Evolutionary conservation across 2,329 filamentous ascomycete species (phyloP).

Genomic region (Microsporum ferrugineum): DNA sequence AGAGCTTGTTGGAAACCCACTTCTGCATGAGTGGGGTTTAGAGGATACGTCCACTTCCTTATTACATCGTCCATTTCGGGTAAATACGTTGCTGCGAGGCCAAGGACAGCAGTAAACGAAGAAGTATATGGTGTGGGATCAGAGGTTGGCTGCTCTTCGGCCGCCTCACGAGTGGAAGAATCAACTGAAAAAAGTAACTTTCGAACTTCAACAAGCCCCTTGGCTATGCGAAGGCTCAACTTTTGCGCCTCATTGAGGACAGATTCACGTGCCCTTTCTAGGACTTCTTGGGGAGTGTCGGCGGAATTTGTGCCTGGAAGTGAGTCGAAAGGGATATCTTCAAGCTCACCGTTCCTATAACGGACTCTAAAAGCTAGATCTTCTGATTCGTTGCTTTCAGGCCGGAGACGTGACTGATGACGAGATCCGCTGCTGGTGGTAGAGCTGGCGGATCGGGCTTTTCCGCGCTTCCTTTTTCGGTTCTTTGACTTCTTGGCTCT

Average conservation of each 20-base stretch:
- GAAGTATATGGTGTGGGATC: slow-evolving; percentile 25
- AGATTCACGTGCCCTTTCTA: slow-evolving; percentile 34
- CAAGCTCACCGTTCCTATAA: slow-evolving; percentile 49
- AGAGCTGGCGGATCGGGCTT: slow-evolving; percentile 35
- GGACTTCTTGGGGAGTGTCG: slow-evolving; percentile 24
- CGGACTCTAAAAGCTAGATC: slow-evolving; percentile 45
- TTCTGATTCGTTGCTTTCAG: slow-evolving; percentile 29
- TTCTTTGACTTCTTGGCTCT: slow-evolving; percentile 29
- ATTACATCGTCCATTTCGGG: slow-evolving; percentile 47
- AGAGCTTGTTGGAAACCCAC: slow-evolving; percentile 46
- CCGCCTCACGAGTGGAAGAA: slow-evolving; percentile 23
- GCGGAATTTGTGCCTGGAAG: slow-evolving; percentile 17
- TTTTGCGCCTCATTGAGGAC: slow-evolving; percentile 43
- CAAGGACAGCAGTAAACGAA: slow-evolving; percentile 33
- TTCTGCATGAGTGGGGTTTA: slow-evolving; percentile 43
- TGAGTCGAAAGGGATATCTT: slow-evolving; percentile 43
- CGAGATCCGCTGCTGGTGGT: slow-evolving; percentile 35
- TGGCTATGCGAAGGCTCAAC: slow-evolving; percentile 46
- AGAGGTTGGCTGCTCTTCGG: slow-evolving; percentile 19
- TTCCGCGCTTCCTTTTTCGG: slow-evolving; percentile 48
- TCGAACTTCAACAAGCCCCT: slow-evolving; percentile 43
- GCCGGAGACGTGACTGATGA: slow-evolving; percentile 40
- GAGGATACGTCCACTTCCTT: slow-evolving; percentile 47
- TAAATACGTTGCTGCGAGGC: slow-evolving; percentile 38
- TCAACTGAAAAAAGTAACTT: slow-evolving; percentile 46